phyloP scores from a whole-genome alignment of 345 rosid species.

The Aquilaria malaccensis region DNA sequence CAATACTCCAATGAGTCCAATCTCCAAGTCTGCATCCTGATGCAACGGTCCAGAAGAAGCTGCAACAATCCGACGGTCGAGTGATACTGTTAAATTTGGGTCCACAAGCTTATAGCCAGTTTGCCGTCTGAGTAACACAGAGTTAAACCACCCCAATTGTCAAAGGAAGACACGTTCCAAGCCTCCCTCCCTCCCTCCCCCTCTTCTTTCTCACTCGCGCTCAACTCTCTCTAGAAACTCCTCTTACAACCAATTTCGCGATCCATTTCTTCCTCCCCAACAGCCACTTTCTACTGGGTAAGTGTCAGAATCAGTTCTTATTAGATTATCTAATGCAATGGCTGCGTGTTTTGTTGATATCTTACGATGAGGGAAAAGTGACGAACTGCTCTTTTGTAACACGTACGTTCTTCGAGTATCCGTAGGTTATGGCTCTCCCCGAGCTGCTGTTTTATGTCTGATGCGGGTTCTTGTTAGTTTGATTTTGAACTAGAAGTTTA shows the following conservation, averaged over 20 bases:
- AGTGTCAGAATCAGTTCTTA: neutral
- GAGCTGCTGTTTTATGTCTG: too few relatives aligned
- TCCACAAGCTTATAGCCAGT: neutral
- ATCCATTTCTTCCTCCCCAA: neutral
- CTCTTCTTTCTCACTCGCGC: constrained; percentile 3
- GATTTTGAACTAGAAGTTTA: too few relatives aligned
- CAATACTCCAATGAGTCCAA: too few relatives aligned
- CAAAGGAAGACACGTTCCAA: constrained; percentile 5
- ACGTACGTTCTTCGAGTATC: too few relatives aligned
- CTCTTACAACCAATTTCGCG: neutral
- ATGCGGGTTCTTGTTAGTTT: too few relatives aligned
- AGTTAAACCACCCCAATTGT: constrained; percentile 2
- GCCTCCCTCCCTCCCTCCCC: neutral
- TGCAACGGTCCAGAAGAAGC: neutral
- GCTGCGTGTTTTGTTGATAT: neutral
- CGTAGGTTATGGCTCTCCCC: too few relatives aligned
- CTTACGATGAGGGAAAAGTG: neutral
- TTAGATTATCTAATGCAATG: neutral
- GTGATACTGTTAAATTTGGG: neutral
- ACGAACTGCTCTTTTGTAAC: too few relatives aligned
- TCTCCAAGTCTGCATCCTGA: neutral
- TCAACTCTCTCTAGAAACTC: neutral
- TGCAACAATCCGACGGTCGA: neutral
- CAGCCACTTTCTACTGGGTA: neutral
- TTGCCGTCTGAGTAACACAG: neutral